Evolutionary conservation across 2,329 filamentous ascomycete species (phyloP), one percentile per base, ranked within the genome.

Genomic region (Penicillium vulpinum): DNA sequence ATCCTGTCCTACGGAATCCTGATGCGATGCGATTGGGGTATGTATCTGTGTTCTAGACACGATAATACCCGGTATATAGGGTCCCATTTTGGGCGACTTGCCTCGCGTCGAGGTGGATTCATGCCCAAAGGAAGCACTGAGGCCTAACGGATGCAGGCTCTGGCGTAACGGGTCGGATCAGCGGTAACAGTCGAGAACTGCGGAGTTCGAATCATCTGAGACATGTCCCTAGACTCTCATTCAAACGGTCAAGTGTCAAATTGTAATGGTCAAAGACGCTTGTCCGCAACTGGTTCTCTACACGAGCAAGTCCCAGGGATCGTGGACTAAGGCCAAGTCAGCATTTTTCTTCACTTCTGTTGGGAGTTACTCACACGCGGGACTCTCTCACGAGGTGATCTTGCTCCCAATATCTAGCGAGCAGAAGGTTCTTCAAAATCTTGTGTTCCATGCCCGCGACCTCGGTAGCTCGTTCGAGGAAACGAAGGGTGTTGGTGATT

Each of bases 171-270:
- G 59, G 63, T 66, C 41, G 54, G 54, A 57, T 55, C 33, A 39
- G 40, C 48, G 55, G 36, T 52, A 40, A 36, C 38, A 46, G 45
- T 61, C 31, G 49, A 52, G 41, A 46, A 51, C 38, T 29, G 41
- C 24, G 16, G 45, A 51, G 40, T 41, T 50, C 50, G 47, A 58
- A 61, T 67, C 61, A 67, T 60, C 60, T 64, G 46, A 81, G 65
- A 66, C 79, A 81, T 18, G 75, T 76, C 24, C 75, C 75, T 62
- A 80, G 66, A 59, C 76, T 80, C 60, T 80, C 77, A 61, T 81
- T 81, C 28, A 81, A 63, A 60, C 79, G 75, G 58, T 74, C 71
- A 47, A 81, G 62, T 5, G 78, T 80, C 49, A 72, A 69, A 54
- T 76, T 73, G 59, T 78, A 78, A 54, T 80, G 77, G n/a, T 69